Conservation (phyloP, 192 early-diverging fungal genomes). For the Coemansia nantahalensis region DNA sequence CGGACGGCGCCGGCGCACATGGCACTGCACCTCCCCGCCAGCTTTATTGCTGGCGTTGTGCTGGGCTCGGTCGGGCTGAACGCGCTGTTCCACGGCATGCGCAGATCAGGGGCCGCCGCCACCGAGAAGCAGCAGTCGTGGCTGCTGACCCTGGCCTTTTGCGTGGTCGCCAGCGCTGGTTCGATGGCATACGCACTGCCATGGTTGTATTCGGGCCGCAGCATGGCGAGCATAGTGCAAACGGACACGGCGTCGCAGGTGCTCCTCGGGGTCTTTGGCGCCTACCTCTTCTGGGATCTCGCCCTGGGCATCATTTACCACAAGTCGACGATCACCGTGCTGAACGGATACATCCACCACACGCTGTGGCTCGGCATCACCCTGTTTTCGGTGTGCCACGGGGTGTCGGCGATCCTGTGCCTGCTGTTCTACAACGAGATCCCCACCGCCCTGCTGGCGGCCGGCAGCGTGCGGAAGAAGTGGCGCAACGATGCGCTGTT, state of each 20-base stretch:
- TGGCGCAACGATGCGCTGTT: conserved; percentile 57
- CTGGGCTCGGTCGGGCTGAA: conserved; percentile 25
- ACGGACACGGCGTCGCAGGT: conserved; percentile 32
- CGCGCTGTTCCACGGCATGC: conserved; percentile 19
- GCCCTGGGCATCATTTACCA: conserved; percentile 56
- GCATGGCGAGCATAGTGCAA: conserved; percentile 22
- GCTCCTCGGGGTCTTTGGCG: conserved; percentile 54
- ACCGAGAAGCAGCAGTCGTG: conserved; percentile 53
- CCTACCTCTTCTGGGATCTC: conserved; percentile 59
- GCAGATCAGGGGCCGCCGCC: not conserved
- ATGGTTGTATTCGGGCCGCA: conserved; percentile 8
- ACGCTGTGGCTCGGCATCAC: conserved; percentile 48
- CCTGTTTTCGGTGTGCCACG: conserved; percentile 22
- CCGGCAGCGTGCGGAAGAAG: conserved; percentile 51
- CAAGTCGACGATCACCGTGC: conserved; percentile 49
- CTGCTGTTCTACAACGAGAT: conserved; percentile 57
- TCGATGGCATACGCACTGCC: conserved; percentile 31
- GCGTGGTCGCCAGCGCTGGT: conserved; percentile 27
- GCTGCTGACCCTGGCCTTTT: conserved; percentile 47
- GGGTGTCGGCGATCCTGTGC: conserved; percentile 42
- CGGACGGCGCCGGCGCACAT: too few relatives aligned
- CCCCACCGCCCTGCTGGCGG: conserved; percentile 58
- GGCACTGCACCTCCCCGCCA: conserved; percentile 1
- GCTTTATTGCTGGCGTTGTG: conserved; percentile 15
- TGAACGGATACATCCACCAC: conserved; percentile 67